phyloP scores from a whole-genome alignment of 352 stramenopile species.

The Globisporangium megalacanthum region DNA sequence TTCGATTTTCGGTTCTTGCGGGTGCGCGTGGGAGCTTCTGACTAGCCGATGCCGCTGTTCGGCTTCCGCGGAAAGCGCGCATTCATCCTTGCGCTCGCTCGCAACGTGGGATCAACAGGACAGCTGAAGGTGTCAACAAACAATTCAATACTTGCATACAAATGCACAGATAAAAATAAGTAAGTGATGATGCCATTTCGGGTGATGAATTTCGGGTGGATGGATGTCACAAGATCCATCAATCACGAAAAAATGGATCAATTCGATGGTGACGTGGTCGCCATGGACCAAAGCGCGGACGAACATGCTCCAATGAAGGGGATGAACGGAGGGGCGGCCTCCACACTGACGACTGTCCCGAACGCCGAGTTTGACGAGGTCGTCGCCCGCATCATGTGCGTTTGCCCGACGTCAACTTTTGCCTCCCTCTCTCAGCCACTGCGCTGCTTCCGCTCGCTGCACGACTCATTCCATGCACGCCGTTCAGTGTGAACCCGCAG shows the following conservation, averaged over 20 bases:
- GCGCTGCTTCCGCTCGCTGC: no score
- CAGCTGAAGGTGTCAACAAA: no score
- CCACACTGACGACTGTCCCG: conserved; percentile 22
- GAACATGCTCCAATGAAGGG: not conserved
- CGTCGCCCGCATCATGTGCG: conserved; percentile 48
- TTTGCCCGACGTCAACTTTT: not conserved
- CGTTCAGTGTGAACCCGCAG: conserved; percentile 30
- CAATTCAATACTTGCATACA: no score
- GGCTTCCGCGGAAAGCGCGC: no score
- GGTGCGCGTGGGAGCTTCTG: no score
- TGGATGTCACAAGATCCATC: conserved; percentile 5
- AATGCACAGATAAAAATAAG: no score
- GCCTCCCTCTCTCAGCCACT: not conserved
- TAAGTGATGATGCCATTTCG: no score
- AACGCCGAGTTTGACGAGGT: conserved; percentile 42
- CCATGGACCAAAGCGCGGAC: not conserved
- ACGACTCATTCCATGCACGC: not conserved
- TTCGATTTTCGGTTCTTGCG: no score
- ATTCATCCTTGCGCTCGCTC: no score
- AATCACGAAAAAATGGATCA: conserved; percentile 1
- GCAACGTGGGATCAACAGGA: no score
- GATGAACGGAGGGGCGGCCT: not conserved
- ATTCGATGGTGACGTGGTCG: not conserved
- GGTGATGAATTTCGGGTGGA: no score
- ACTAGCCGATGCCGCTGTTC: no score